These are phyloP conservation scores for Helenozyma baotianmanensis DNA, from an alignment of 805 yeast genomes.

Conservation along the genomic window DNA sequence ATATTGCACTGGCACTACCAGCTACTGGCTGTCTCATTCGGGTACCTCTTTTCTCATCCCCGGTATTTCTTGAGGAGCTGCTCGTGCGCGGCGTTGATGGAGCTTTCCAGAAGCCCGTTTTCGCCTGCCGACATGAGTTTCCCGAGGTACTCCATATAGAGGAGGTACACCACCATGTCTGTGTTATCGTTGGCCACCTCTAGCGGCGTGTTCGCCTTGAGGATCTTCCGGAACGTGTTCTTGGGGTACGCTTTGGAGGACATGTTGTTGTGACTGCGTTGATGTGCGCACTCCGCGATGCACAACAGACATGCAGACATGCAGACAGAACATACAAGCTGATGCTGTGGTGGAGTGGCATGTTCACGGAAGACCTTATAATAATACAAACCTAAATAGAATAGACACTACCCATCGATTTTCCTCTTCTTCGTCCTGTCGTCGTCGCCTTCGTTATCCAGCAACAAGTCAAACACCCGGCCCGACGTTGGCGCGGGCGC, in stretches of 20 bases:
- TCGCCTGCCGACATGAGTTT: constrained; percentile 32
- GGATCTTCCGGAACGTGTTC: constrained; percentile 6
- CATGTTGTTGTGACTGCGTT: too few species aligned
- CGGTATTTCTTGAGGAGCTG: constrained; percentile 29
- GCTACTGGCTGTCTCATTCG: too few species aligned
- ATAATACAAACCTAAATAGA: too few species aligned
- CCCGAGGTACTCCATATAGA: constrained; percentile 44
- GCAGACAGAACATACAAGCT: too few species aligned
- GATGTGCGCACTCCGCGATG: too few species aligned
- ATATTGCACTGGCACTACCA: too few species aligned
- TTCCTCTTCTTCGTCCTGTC: constrained; percentile 12
- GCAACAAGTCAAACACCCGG: constrained; percentile 3
- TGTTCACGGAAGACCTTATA: too few species aligned
- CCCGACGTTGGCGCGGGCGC: constrained; percentile 4
- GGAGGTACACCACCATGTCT: constrained; percentile 42
- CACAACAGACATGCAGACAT: too few species aligned
- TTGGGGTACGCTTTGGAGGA: constrained; percentile 8
- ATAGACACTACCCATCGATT: too few species aligned
- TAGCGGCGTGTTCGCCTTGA: constrained; percentile 7
- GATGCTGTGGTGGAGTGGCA: too few species aligned
- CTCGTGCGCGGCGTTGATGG: constrained; percentile 34
- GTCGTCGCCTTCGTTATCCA: constrained; percentile 4
- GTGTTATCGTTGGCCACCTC: constrained; percentile 30
- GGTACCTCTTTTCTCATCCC: too few species aligned
- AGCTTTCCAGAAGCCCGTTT: constrained; percentile 33